Evolutionary conservation across 345 rosid genomes (phyloP), one percentile per base, ranked within the genome.

Genomic region (Litchi chinensis): DNA sequence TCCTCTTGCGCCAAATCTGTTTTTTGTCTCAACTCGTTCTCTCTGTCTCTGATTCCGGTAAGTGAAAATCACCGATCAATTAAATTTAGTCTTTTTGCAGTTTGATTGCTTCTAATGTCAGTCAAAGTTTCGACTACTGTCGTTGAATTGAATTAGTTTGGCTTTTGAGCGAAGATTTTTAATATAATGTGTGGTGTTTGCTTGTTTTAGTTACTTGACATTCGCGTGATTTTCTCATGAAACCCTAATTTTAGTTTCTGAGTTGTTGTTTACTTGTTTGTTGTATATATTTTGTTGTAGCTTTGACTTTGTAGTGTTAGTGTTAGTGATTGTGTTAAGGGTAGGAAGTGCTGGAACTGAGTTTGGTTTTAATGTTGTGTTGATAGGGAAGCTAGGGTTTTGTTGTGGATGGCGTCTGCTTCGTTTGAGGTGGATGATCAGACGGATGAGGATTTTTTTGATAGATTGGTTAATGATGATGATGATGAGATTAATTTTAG

Each of bases 381-480:
- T 76, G 71, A 52, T 65, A 19, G 71, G 63, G 52, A n/a, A 44
- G 54, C 56, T 60, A 64, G 78, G 77, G 63, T 22, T 64, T 63
- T 16, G 0, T 18, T 10, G 26, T 65, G 24, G 71, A 96, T 96
- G 99, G 97, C 93, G 81, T 87, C 91, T 90, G 81, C 94, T 90
- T 86, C 94, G 75, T 88, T 87, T 48, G 84, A 82, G 82, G 60
- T 90, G 91, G 99, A 93, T 86, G 97, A 96, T 91, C 94, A 91
- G 86, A 91, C 94, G 65, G 98, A 96, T 43, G 97, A 90, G 88
- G 98, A 94, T 89, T 96, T 96, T 89, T 96, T 96, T 62, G 97
- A 96, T 82, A 91, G 90, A 72, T 90, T 96, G 80, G 98, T 92
- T 50, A 90, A 91, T 46, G 98, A 93, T 63, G 68, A 93, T 59